Conservation (phyloP, 768 basidiomycete genomes). For the Naematelia encephala region DNA sequence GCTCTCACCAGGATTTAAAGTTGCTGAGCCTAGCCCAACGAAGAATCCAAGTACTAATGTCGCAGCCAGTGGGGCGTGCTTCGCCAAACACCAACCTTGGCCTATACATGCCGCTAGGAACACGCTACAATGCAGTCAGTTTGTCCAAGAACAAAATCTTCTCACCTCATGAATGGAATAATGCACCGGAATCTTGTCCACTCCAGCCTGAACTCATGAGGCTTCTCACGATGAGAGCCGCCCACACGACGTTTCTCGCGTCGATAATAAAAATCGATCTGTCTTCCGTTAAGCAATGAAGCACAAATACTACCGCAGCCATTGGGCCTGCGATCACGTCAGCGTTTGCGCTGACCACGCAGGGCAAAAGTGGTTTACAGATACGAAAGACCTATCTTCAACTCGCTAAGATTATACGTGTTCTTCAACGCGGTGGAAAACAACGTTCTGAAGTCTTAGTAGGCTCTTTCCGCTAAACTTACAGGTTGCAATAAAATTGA, state of each 20-base stretch:
- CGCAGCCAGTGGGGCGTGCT: conserved; percentile 40
- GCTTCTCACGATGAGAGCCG: conserved; percentile 24
- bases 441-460: conserved; percentile 30
- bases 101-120: conserved; percentile 33
- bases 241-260: conserved; percentile 45
- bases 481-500: conserved; percentile 45
- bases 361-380: conserved; percentile 47
- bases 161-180: conserved; percentile 38
- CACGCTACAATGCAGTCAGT: too few relatives aligned
- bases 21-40: conserved; percentile 33
- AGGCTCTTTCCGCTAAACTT: conserved; percentile 8
- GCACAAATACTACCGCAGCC: conserved; percentile 70
- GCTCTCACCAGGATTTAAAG: conserved; percentile 26
- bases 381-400: conserved; percentile 72
- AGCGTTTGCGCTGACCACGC: too few relatives aligned
- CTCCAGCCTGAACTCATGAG: conserved; percentile 25
- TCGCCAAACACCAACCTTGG: conserved; percentile 46
- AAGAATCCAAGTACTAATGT: conserved; percentile 48
- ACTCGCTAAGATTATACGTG: conserved; percentile 62
- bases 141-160: too few relatives aligned
- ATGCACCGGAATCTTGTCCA: conserved; percentile 19
- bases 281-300: conserved; percentile 59
- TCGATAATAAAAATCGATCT: conserved; percentile 67
- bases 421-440: conserved; percentile 59
- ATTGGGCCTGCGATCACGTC: conserved; percentile 54